Evolutionary conservation across 306 rosid genomes (phyloP).

Genomic region (Astragalus membranaceus): DNA sequence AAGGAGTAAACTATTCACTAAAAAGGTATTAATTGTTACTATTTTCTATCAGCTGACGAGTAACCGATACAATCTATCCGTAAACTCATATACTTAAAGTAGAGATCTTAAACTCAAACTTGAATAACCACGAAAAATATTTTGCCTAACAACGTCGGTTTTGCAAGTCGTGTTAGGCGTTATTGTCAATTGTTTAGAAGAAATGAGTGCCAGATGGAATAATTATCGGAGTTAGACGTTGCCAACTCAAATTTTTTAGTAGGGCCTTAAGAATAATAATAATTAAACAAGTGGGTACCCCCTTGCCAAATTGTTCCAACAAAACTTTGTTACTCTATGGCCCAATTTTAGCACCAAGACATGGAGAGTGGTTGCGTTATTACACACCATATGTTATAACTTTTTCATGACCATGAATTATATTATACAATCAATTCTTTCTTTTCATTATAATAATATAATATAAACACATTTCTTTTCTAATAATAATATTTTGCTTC

Average conservation of each 20-base stretch:
- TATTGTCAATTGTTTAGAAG: background rate
- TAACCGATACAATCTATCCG: no score
- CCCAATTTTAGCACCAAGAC: background rate
- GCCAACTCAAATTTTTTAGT: constrained; percentile 16
- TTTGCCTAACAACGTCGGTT: no score
- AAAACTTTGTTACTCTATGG: background rate
- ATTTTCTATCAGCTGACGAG: no score
- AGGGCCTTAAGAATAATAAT: background rate
- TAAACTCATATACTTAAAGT: no score
- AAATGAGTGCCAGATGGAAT: constrained; percentile 2
- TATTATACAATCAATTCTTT: constrained; percentile 32
- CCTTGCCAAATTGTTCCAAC: background rate
- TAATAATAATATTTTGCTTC: constrained; percentile 25
- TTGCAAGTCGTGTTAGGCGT: no score
- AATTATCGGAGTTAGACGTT: background rate
- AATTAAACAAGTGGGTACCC: constrained; percentile 3
- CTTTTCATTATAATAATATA: constrained; percentile 35
- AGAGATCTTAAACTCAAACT: no score
- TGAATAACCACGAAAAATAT: no score
- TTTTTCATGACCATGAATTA: constrained; percentile 30
- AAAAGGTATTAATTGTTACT: no score
- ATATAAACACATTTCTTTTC: constrained; percentile 28
- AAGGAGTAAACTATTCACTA: no score
- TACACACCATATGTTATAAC: constrained; percentile 25
- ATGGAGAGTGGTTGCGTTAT: background rate